Percentiles rank a stretch among this genome's conserved stretches.
Conservation (phyloP, 1,284 basidiomycete species). For the Melampsora abietis-canadensis region DNA sequence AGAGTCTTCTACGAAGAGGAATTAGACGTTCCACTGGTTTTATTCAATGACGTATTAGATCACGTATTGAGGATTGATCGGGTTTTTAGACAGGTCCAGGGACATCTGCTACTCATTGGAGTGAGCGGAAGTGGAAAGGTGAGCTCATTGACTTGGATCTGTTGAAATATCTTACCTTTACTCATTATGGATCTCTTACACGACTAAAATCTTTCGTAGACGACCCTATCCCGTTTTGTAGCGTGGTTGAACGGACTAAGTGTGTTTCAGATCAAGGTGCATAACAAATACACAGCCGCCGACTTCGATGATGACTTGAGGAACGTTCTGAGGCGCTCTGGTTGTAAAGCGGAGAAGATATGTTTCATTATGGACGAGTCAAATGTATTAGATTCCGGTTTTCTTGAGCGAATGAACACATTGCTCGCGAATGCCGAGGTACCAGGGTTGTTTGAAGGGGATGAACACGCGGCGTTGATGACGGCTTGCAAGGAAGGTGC, state of each 20-base stretch:
- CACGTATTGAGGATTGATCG: conserved; percentile 96
- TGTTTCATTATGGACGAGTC: conserved; percentile 99
- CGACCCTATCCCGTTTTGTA: conserved; percentile 94
- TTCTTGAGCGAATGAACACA: conserved; percentile 98
- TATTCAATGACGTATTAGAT: conserved; percentile 97
- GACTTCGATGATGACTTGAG: conserved; percentile 98
- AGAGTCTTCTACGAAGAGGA: conserved; percentile 97
- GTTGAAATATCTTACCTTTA: background rate
- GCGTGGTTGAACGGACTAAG: conserved; percentile 99
- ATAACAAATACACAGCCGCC: conserved; percentile 95
- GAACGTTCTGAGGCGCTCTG: conserved; percentile 84
- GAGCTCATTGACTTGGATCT: conserved; percentile 47
- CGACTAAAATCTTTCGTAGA: conserved; percentile 59
- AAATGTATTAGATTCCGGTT: conserved; percentile 96
- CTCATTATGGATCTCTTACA: background rate
- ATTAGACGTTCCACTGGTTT: conserved; percentile 92
- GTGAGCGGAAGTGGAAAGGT: conserved; percentile 98
- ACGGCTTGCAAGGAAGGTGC: conserved; percentile 98
- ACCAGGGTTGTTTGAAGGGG: conserved; percentile 95
- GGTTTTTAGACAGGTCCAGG: conserved; percentile 97
- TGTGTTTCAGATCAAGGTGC: conserved; percentile 98
- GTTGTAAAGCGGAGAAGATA: conserved; percentile 97
- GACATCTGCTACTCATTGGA: conserved; percentile 92
- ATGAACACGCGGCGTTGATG: conserved; percentile 94
- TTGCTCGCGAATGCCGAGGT: conserved; percentile 99